Percentiles rank a stretch among this genome's conserved stretches.
phyloP scores from a whole-genome alignment of 2,329 filamentous ascomycete species.

The Iodosphaeria phyllophila region DNA sequence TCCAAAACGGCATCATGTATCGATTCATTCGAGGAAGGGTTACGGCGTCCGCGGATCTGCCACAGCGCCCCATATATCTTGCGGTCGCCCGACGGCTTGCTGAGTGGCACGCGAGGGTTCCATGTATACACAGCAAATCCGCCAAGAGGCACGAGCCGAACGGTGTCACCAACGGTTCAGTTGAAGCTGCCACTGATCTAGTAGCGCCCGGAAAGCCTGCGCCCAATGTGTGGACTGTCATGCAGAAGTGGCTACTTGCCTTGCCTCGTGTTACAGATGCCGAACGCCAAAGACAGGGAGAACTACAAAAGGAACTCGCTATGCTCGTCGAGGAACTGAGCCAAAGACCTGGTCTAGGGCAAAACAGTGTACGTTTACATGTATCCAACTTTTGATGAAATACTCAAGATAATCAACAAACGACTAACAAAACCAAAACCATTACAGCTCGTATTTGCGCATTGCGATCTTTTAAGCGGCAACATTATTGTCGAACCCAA shows the following conservation, averaged over 20 bases:
- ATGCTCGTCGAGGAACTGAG: conserved; percentile 54
- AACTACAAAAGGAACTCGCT: conserved; percentile 57
- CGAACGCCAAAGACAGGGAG: conserved; percentile 46
- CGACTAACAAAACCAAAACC: conserved; percentile 4
- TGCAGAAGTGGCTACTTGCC: conserved; percentile 89
- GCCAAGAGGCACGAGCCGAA: conserved; percentile 19
- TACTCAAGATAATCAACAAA: too few species aligned
- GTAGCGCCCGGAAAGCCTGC: conserved; percentile 48
- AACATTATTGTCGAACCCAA: conserved; percentile 75
- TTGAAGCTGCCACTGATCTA: conserved; percentile 22
- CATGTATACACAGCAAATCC: conserved; percentile 24
- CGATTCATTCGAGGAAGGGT: conserved; percentile 69
- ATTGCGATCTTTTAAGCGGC: conserved; percentile 89
- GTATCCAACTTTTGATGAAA: too few species aligned
- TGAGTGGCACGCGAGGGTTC: conserved; percentile 74
- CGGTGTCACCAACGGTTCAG: conserved; percentile 11
- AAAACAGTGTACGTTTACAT: conserved; percentile 46
- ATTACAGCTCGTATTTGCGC: conserved; percentile 76
- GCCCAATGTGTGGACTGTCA: conserved; percentile 87
- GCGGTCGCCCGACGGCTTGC: conserved; percentile 72
- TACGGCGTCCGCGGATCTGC: conserved; percentile 64
- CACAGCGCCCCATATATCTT: conserved; percentile 55
- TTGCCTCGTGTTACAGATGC: conserved; percentile 55
- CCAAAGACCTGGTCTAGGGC: conserved; percentile 57
- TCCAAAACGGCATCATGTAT: conserved; percentile 93